Percentiles rank a stretch among this genome's conserved stretches.
Evolutionary conservation across 768 basidiomycete genomes (phyloP).

Genomic region (Suillus bovinus): DNA sequence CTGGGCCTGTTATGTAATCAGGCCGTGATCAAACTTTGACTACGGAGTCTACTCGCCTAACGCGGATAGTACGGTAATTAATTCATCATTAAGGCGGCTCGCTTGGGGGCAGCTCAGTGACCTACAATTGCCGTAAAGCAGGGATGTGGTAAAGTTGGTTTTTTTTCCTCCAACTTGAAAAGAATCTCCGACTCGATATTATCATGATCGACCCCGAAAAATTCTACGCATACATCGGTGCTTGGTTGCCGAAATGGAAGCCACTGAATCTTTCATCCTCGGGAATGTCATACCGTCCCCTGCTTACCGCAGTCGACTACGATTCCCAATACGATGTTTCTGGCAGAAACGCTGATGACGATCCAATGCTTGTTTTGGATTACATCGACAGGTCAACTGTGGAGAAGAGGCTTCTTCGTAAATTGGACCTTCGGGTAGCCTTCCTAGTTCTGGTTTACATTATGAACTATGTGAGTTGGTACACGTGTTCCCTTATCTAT

Average conservation of each 20-base stretch:
- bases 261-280: not conserved
- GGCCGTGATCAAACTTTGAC: no score
- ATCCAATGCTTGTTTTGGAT: conserved; percentile 1
- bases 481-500: not conserved
- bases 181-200: not conserved
- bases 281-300: not conserved
- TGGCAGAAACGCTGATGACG: not conserved
- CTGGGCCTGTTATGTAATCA: no score
- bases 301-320: not conserved
- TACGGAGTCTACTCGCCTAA: no score
- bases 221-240: not conserved
- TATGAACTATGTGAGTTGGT: conserved; percentile 43
- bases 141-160: not conserved
- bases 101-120: no score
- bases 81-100: no score
- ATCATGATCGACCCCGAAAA: not conserved
- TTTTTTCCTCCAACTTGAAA: not conserved
- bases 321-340: not conserved
- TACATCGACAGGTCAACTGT: conserved; percentile 35
- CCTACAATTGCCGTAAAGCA: not conserved
- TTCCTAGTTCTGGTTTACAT: conserved; percentile 48
- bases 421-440: conserved; percentile 43
- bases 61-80: no score
- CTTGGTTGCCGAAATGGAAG: not conserved
- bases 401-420: conserved; percentile 43